Base-by-base conservation (phyloP, 2,329 filamentous ascomycete species). In the Colletotrichum ledebouriae region DNA sequence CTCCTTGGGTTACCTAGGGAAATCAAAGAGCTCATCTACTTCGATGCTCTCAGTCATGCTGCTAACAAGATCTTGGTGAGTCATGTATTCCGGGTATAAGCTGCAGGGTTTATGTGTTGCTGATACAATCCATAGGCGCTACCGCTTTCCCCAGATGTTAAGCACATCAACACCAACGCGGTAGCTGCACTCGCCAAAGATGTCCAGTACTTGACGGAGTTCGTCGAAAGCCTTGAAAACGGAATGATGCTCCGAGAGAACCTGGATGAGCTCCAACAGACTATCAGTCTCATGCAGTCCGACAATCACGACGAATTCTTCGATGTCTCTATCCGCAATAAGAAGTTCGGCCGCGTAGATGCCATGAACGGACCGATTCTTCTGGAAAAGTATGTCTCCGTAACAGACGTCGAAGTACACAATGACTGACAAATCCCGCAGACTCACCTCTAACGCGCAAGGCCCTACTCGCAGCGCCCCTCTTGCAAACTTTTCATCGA, bases 281-380 rank as follows among this genome's bases (percentile, higher is more conserved):
- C 96, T 1, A 91, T 97, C 53, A 89, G 92, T 68, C 85, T 99
- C 29, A 92, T 99, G 87, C 90, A 93, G 75, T 88, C 87, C 1
- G 94, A 97, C 46, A 97, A 97, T 74, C 89, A 93, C n/a, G 94
- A 98, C 72, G 95, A 98, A 78, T 99, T 97, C 79, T 99, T 96
- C 78, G 96, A 99, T 76, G 91, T 96, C 57, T 92, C 91, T 5
- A 92, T 91, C 13, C 85, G 94, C 59, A 97, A 98, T 80, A 94
- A 92, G 82, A 97, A 97, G 77, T 99, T 97, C 77, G 92, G 94
- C 15, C 90, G 94, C 61, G 97, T 99, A 39, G 94, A 98, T 80
- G 92, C 93, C 59, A 85, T 97, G 77, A 97, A 97, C 77, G 96
- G 95, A 0, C 94, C 94, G 0, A 84, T 93, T 46, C 78, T 99